Base-by-base conservation (phyloP, 352 stramenopile genomes). In the Phytophthora citrophthora region DNA sequence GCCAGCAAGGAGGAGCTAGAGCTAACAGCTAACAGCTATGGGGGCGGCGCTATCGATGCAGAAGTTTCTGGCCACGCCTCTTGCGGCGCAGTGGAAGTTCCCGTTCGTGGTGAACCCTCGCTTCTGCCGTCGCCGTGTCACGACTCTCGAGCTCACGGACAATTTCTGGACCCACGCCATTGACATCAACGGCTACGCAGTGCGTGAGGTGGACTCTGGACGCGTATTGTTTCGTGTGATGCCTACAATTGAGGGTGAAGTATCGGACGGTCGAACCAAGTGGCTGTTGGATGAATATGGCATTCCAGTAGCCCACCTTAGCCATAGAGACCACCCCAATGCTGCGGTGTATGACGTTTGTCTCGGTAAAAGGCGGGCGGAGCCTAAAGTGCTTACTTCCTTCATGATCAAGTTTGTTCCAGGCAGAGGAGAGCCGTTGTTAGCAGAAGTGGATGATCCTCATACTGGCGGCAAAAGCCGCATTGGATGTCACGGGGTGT, bases 231-330 rank as follows among this genome's bases (percentile, higher is more conserved):
- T 80, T 51, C 71, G 67, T 20, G 58, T 83, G 7, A 49, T 74
- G 64, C 64, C 63, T 0, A 26, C 54, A 0, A 64, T 77, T 24
- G 68, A 74, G 5, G 68, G 61, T 3, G 60, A 70, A 53, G 13
- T 29, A 10, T 52, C 51, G 32, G 60, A 74, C 40, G 64, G 56
- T 10, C 45, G 26, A 20, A 76, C 65, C 27, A 76, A 76, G 58
- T 83, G 74, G 74, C 61, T 83, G 8, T 31, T 83, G 46, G 74
- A 82, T 59, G 64, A 70, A 40, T 79, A 77, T 51, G 70, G 66
- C 34, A 70, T 77, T 54, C 52, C 70, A 5, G 60, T 77, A 38
- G 74, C 63, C 16, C 68, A 78, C 12, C 50, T 79, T 29, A 67
- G 45, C 4, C 59, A 57, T 16, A 31, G 24, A 45, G 45, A 59